Evolutionary conservation across 2,329 filamentous ascomycete genomes (phyloP), one percentile per base, ranked within the genome.

Genomic region (Lachnellula hyalina): DNA sequence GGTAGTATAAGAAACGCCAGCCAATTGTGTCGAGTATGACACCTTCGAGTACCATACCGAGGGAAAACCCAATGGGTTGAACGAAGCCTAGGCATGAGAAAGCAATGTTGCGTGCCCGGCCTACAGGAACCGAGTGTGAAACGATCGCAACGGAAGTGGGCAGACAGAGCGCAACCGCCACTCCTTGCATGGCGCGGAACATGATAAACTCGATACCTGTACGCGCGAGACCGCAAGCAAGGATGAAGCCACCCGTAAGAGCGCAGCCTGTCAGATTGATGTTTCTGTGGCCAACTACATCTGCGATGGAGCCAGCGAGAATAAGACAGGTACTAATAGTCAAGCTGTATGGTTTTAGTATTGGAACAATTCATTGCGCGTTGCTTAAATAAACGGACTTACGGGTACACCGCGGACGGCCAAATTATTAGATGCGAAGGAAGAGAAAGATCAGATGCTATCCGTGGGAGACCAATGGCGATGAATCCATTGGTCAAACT

Each of bases 21-120:
- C 76, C 77, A 4, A 74, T 62, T 0, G 70, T 72, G 44, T 78
- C 73, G 5, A 75, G 68, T 12, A 81, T 65, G 1, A 80, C 64
- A 12, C 79, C 79, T 9, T 74, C 77, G 0, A 80, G 58, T 1
- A 81, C 74, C 0, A 82, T 64, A 0, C 79, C 79, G 8, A 79
- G 61, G 0, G 75, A 77, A 59, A 79, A 81, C 0, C 78, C 79
- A 0, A 81, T 63, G 0, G 76, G 74, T 52, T 76, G 73, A 41
- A 72, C 73, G 21, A 77, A 62, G 0, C 78, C 76, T 5, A 78
- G 54, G 52, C 72, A 75, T 0, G 73, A 66, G 57, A 77, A 77
- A 0, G 65, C 73, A 2, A 76, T 51, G 50, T 77, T 77, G 1
- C 75, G 68, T 0, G 60, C 60, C 9, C 68, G 56, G 9, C 61